Evolutionary conservation across 2,329 filamentous ascomycete species (phyloP), one percentile per base, ranked within the genome.

Genomic region (Ramularia endophylla): DNA sequence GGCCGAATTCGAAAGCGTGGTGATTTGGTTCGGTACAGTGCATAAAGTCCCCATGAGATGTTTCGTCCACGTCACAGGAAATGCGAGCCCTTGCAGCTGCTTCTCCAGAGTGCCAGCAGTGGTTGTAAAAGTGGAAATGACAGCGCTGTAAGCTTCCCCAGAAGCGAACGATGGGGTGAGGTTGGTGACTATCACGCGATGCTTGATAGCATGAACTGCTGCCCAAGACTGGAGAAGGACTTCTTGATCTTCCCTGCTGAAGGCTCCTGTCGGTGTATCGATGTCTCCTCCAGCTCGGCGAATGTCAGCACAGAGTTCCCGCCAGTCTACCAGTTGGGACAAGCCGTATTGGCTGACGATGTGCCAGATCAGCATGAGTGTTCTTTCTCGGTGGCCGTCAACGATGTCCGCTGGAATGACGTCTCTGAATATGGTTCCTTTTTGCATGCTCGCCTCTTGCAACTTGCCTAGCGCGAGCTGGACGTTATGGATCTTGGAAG

Each of bases 321-420:
- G 57, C 69, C 73, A 77, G 50, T 81, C 71, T 2, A 82, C 65
- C 0, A 82, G 64, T 5, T 60, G 64, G 5, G 64, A 59, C 7
- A 81, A 61, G 1, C 77, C 77, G 63, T 72, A 75, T 57, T 70
- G 71, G 29, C 73, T 73, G 27, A 81, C 71, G 16, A 83, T 63
- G 3, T 67, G 66, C 78, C 78, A 81, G 4, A 83, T 65, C 8
- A 82, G 63, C 4, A 69, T 71, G 32, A 83, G 65, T 0, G 78
- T 82, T 59, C 77, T 81, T 53, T 83, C 78, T 7, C 79, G 72
- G 51, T 81, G 77, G 2, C 79, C 79, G 50, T 81, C 72, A 5
- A 83, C 76, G 34, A 83, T 73, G 40, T 82, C 75, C 28, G 75
- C 72, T 0, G 78, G 68, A 11, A 61, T 67, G 27, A 80, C 61